Evolutionary conservation across 176 grass and related monocot species (phyloP), one percentile per base, ranked within the genome.

Genomic region (Cenchrus fungigraminus): DNA sequence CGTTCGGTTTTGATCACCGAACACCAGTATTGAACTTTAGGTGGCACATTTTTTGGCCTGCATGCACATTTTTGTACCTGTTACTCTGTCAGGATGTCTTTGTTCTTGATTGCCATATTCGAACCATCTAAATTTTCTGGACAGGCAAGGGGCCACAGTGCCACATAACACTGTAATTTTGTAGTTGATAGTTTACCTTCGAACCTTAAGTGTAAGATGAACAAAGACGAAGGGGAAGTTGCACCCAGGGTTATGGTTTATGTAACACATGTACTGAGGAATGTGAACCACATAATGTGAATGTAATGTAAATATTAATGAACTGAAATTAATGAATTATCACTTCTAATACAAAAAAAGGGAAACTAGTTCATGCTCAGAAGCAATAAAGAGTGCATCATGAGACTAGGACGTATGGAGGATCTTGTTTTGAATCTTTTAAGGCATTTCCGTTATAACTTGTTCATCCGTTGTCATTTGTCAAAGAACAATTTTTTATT

Each of bases 401-500:
- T 68, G 88, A 84, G 46, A 87, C 9, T 47, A 87, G 61, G 28
- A 57, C 29, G 5, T 50, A 13, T 42, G 25, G 45, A 83, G 17
- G 6, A 52, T 68, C 8, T 16, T 34, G 65, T 82, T 72, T n/a
- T 65, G 12, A 40, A 17, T 44, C 62, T 29, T 67, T 50, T 29
- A 51, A 49, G 45, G 52, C 6, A 9, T 68, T 83, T 73, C 14
- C 6, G 66, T 65, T 65, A 64, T 11, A 60, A 14, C 32, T 81
- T 55, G 4, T 68, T 75, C 44, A 59, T 83, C 52, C 54, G 5
- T 17, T 15, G 52, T 56, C 6, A 44, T 46, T 7, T 87, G 44
- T 16, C 20, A 54, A 82, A 83, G 15, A 74, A 69, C 74, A 79
- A 46, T 46, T 84, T 60, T 67, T 81, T 42, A 29, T 62, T 82